Evolutionary conservation across 345 rosid species (phyloP).

Genomic region (Tarenaya hassleriana): DNA sequence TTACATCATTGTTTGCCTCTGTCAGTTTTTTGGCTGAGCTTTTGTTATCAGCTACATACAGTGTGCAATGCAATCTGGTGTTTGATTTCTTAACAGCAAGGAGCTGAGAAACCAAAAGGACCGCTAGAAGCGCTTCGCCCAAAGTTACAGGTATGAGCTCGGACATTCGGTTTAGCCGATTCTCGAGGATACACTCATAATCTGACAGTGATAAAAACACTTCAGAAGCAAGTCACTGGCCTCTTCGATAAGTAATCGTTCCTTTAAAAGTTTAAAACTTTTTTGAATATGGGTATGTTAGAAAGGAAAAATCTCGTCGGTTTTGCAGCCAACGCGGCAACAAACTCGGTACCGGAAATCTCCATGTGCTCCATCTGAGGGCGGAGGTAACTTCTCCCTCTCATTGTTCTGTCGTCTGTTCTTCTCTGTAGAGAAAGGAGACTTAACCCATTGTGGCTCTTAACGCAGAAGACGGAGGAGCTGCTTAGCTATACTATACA

Average conservation of each 20-base stretch:
- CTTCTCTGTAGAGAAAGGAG: background rate
- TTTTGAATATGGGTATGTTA: background rate
- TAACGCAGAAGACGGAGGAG: no score
- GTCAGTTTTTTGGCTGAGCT: background rate
- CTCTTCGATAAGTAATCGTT: no score
- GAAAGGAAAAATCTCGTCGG: no score
- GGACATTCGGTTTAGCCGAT: background rate
- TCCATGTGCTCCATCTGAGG: conserved; percentile 72
- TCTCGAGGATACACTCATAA: no score
- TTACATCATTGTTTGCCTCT: no score
- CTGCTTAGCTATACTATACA: no score
- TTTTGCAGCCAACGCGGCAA: conserved; percentile 83
- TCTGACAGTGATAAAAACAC: no score
- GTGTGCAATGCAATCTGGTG: conserved; percentile 15
- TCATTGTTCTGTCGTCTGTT: background rate
- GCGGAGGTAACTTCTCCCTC: conserved; percentile 43
- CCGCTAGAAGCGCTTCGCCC: conserved; percentile 99
- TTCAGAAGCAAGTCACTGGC: no score
- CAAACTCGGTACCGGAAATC: conserved; percentile 95
- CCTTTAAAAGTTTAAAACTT: no score
- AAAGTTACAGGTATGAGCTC: conserved; percentile 67
- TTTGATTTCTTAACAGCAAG: conserved; percentile 58
- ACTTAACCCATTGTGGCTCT: no score
- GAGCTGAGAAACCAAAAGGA: conserved; percentile 95
- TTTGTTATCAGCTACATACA: conserved; percentile 13